Conservation (phyloP, 108 stramenopile species). For the Cylindrotheca fusiformis region DNA sequence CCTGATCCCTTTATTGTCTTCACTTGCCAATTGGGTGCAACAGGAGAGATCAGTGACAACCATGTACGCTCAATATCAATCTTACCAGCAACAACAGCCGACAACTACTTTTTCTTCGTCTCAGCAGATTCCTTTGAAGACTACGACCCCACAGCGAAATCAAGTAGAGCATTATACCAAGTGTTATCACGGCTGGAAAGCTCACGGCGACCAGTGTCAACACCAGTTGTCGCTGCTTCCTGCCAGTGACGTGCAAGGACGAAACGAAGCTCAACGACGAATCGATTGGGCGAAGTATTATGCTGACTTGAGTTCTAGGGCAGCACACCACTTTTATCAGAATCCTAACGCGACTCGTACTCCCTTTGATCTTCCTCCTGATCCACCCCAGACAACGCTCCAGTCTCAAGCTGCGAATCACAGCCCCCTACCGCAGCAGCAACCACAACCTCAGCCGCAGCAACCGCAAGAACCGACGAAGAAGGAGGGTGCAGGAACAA, state of each 20-base stretch:
- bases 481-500: conserved; percentile 9
- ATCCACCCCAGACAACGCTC: conserved; percentile 15
- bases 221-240: neutral
- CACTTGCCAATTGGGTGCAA: too few relatives aligned
- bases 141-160: neutral
- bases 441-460: conserved; percentile 7
- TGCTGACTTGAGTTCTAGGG: conserved; percentile 43
- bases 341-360: conserved; percentile 42
- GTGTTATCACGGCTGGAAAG: conserved; percentile 64
- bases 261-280: conserved; percentile 20
- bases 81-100: neutral
- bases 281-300: conserved; percentile 66
- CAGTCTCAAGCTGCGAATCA: neutral
- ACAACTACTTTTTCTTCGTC: neutral
- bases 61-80: neutral
- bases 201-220: conserved; percentile 11
- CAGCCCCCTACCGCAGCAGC: neutral
- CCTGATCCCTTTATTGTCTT: too few relatives aligned
- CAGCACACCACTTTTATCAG: conserved; percentile 63
- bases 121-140: neutral
- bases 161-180: conserved; percentile 35
- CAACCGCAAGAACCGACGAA: conserved; percentile 9
- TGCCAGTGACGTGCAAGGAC: neutral
- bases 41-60: too few relatives aligned
- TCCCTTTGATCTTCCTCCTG: conserved; percentile 52